A percentile compares a stretch with the other conserved stretches of the same genome.
These are phyloP conservation scores for Penicillium sp. DNA, from an alignment of 2,329 filamentous ascomycete species.

Conservation along the genomic window DNA sequence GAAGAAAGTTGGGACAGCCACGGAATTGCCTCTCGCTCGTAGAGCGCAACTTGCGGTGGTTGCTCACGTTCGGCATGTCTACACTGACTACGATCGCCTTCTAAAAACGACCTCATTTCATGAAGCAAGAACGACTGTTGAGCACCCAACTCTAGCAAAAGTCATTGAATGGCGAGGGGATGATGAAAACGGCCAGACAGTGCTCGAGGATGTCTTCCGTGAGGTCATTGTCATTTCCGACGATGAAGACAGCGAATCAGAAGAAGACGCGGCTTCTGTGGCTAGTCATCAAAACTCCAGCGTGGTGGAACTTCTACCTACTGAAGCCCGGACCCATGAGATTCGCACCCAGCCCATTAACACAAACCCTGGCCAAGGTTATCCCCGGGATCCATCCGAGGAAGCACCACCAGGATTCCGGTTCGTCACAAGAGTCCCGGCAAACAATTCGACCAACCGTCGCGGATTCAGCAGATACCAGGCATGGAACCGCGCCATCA, in stretches of 20 bases:
- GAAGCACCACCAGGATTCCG: conserved; percentile 41
- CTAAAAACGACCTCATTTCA: conserved; percentile 55
- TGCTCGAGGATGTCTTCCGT: conserved; percentile 63
- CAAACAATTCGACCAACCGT: conserved; percentile 40
- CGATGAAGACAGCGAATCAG: conserved; percentile 55
- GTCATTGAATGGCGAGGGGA: conserved; percentile 65
- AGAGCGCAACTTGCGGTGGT: conserved; percentile 63
- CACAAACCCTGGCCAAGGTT: conserved; percentile 20
- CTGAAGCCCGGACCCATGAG: conserved; percentile 36
- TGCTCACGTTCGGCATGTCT: conserved; percentile 62
- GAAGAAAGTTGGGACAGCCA: conserved; percentile 59
- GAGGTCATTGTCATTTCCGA: conserved; percentile 66
- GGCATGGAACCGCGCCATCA: conserved; percentile 48
- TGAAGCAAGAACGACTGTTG: conserved; percentile 57
- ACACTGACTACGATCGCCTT: conserved; percentile 64
- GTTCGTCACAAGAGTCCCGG: conserved; percentile 33
- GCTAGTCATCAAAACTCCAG: conserved; percentile 37
- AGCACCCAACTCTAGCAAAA: conserved; percentile 57
- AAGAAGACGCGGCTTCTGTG: conserved; percentile 34
- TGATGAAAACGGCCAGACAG: conserved; percentile 53
- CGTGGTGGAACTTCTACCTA: conserved; percentile 48
- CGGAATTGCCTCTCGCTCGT: conserved; percentile 55
- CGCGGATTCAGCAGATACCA: conserved; percentile 50
- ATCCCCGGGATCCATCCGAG: conserved; percentile 32
- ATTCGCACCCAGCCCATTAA: conserved; percentile 34